These are phyloP conservation scores for Naganishia sp. DNA, from an alignment of 1,284 basidiomycete genomes.

Conservation along the genomic window DNA sequence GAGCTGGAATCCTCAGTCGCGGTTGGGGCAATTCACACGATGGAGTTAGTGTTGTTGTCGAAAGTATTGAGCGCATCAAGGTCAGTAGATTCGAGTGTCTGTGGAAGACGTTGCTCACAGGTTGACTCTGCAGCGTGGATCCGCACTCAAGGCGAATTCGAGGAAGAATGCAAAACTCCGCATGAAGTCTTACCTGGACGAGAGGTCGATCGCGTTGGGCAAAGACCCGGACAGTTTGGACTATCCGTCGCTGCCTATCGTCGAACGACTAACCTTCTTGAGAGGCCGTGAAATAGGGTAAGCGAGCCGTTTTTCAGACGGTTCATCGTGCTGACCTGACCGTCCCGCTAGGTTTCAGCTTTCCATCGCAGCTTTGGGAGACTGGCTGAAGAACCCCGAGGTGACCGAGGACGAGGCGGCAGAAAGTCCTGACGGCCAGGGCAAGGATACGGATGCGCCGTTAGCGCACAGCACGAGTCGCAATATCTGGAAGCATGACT, in stretches of 20 bases:
- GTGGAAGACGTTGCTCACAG: not conserved
- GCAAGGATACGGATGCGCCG: not conserved
- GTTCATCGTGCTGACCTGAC: not conserved
- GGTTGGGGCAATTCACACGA: constrained; percentile 63
- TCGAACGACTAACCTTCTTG: constrained; percentile 18
- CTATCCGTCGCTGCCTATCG: constrained; percentile 9
- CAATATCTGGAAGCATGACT: constrained; percentile 31
- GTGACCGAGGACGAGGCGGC: not conserved
- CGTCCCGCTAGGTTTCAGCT: not conserved
- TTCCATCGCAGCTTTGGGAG: constrained; percentile 8
- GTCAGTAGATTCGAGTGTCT: constrained; percentile 40
- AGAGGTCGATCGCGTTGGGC: constrained; percentile 21
- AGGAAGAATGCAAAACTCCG: constrained; percentile 25
- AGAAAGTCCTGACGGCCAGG: not conserved
- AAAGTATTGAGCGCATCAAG: constrained; percentile 55
- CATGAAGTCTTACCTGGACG: constrained; percentile 26
- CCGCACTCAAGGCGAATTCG: constrained; percentile 21
- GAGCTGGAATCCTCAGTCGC: constrained; percentile 57
- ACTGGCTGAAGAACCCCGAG: constrained; percentile 19
- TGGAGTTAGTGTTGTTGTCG: constrained; percentile 59
- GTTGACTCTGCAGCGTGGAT: constrained; percentile 2
- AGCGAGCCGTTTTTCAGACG: not conserved
- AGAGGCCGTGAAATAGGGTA: constrained; percentile 28
- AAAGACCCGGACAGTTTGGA: constrained; percentile 3
- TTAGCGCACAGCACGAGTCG: constrained; percentile 7